Percentiles rank a stretch among this genome's conserved stretches.
phyloP scores from a whole-genome alignment of 257 asterid species.

The Lantana camara region DNA sequence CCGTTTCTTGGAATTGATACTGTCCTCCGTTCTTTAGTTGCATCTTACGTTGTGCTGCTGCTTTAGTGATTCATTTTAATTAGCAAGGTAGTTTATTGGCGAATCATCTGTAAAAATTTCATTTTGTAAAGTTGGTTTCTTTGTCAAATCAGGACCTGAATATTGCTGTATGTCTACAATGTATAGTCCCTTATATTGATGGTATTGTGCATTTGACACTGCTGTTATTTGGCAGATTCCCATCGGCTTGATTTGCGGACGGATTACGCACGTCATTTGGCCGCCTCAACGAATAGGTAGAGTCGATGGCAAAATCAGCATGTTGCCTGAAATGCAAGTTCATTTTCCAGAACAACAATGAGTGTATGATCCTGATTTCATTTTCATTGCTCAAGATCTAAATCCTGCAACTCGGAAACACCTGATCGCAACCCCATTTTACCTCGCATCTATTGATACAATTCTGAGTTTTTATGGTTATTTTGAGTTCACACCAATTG shows the following conservation, averaged over 20 bases:
- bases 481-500: neutral
- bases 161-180: neutral
- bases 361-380: neutral
- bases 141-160: neutral
- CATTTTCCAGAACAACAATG: conserved; percentile 13
- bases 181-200: neutral
- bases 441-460: neutral
- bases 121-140: no score
- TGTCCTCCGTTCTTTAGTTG: neutral
- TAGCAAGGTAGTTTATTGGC: neutral
- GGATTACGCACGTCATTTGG: conserved; percentile 80
- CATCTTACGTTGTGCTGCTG: no score
- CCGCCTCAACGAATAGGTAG: conserved; percentile 82
- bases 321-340: conserved; percentile 34
- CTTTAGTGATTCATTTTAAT: no score
- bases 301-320: conserved; percentile 41
- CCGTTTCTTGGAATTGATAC: no score
- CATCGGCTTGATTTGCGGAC: conserved; percentile 82
- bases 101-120: no score
- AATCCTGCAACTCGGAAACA: neutral
- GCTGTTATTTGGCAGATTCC: conserved; percentile 64
- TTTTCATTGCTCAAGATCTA: neutral
- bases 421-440: neutral
- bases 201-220: neutral
- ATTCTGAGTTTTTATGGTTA: neutral